Conservation (phyloP, 345 rosid genomes). For the Cardamine occulta region DNA sequence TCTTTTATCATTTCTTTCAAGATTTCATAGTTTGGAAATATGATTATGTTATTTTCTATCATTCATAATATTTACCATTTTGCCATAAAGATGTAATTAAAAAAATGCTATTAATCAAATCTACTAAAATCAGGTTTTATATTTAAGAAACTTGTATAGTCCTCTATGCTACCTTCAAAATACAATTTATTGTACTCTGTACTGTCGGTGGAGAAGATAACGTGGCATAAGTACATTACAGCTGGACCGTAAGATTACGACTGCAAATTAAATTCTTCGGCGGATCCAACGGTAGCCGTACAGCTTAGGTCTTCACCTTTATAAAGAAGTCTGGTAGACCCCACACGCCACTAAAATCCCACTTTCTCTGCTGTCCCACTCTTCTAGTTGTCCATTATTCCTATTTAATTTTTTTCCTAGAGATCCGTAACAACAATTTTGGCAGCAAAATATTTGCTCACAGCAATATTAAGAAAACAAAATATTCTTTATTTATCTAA, state of each 20-base stretch:
- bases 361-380: slow-evolving; percentile 36
- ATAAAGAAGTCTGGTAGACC: slow-evolving; percentile 18
- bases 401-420: neutral
- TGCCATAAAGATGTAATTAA: too few relatives aligned
- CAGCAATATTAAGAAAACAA: neutral
- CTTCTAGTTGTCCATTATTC: slow-evolving; percentile 33
- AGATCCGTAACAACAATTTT: slow-evolving; percentile 27
- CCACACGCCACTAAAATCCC: slow-evolving; percentile 11
- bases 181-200: slow-evolving; percentile 6
- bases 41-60: neutral
- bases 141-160: neutral
- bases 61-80: neutral
- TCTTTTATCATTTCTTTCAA: neutral
- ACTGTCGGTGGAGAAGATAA: slow-evolving; percentile 46
- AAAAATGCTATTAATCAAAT: neutral
- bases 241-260: slow-evolving; percentile 45
- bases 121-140: neutral
- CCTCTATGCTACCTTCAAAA: neutral
- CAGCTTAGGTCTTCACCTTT: slow-evolving; percentile 31
- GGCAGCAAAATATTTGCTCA: slow-evolving; percentile 26
- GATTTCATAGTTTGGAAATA: neutral
- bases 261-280: slow-evolving; percentile 33
- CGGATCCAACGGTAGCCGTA: slow-evolving; percentile 41
- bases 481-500: neutral
- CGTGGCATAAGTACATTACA: slow-evolving; percentile 40